These are phyloP conservation scores for Colletotrichum sp. DNA, from an alignment of 2,329 filamentous ascomycete species.

Conservation along the genomic window DNA sequence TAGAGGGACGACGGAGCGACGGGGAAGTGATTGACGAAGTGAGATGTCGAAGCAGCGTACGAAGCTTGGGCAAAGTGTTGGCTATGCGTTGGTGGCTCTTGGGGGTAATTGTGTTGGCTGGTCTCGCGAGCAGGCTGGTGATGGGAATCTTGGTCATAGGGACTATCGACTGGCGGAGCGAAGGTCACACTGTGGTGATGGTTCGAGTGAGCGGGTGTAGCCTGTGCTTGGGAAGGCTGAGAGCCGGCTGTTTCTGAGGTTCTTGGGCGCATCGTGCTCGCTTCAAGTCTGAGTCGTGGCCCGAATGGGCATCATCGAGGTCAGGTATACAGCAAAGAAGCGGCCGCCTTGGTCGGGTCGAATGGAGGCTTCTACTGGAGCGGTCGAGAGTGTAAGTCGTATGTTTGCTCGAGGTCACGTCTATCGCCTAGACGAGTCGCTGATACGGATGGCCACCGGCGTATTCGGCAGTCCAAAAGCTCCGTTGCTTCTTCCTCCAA, in stretches of 20 bases:
- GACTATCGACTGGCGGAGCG: constrained; percentile 4
- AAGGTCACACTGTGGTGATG: constrained; percentile 5
- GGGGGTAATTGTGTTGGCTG: not conserved
- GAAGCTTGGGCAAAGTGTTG: not conserved
- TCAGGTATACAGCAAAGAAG: not conserved
- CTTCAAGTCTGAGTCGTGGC: constrained; percentile 13
- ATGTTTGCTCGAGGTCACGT: not conserved
- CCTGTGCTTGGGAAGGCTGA: constrained; percentile 18
- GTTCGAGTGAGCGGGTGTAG: constrained; percentile 1
- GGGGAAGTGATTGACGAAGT: constrained; percentile 7
- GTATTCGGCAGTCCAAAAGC: not conserved
- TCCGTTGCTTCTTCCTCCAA: not conserved
- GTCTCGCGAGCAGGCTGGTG: constrained; percentile 9
- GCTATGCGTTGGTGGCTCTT: not conserved
- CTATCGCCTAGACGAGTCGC: not conserved
- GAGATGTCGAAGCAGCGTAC: not conserved
- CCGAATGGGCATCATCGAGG: constrained; percentile 13
- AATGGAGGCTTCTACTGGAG: not conserved
- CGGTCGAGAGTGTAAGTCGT: not conserved
- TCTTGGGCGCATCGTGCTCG: constrained; percentile 12
- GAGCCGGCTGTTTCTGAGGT: constrained; percentile 3
- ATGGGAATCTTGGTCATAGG: not conserved
- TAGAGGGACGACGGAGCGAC: constrained; percentile 17
- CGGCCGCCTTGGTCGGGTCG: not conserved
- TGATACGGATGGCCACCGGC: not conserved